Percentiles rank a stretch among this genome's conserved stretches.
Evolutionary conservation across 768 basidiomycete species (phyloP).

Genomic region (Suillus lakei): DNA sequence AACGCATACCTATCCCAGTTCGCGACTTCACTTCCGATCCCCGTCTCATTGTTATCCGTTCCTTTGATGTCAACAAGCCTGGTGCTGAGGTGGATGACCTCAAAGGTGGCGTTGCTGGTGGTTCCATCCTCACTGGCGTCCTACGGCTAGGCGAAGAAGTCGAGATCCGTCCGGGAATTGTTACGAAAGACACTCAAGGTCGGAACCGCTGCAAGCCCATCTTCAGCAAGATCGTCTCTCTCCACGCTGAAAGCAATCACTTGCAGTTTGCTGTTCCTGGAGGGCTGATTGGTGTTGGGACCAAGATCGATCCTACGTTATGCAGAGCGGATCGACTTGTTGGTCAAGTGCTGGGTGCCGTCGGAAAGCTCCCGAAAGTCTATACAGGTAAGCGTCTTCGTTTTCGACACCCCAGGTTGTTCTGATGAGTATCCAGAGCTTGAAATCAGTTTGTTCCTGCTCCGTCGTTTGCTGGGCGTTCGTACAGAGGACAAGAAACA

Average conservation of each 20-base stretch:
- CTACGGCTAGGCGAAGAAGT: slow-evolving; percentile 91
- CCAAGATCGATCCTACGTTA: slow-evolving; percentile 93
- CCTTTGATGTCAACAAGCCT: slow-evolving; percentile 99
- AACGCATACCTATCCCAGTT: slow-evolving; percentile 91
- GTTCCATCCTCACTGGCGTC: slow-evolving; percentile 92
- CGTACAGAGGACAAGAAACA: slow-evolving; percentile 99
- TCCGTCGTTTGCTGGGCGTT: slow-evolving; percentile 95
- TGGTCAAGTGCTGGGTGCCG: slow-evolving; percentile 94
- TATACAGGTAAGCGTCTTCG: slow-evolving; percentile 67
- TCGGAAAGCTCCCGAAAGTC: slow-evolving; percentile 92
- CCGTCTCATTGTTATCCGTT: slow-evolving; percentile 96
- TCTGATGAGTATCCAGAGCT: slow-evolving; percentile 56
- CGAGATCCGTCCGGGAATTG: slow-evolving; percentile 96
- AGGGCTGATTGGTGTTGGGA: slow-evolving; percentile 98
- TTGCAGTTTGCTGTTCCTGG: slow-evolving; percentile 96
- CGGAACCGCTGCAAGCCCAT: slow-evolving; percentile 93
- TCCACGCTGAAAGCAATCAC: slow-evolving; percentile 95
- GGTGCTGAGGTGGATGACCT: slow-evolving; percentile 96
- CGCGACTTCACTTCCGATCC: slow-evolving; percentile 94
- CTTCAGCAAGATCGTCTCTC: slow-evolving; percentile 86
- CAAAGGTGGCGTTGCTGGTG: slow-evolving; percentile 98
- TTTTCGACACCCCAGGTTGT: neutral
- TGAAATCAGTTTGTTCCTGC: slow-evolving; percentile 92
- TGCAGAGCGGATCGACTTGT: slow-evolving; percentile 97
- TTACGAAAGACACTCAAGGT: slow-evolving; percentile 92